Evolutionary conservation across 192 early-diverging fungal genomes (phyloP), one percentile per base, ranked within the genome.

Genomic region (Backusella circina): DNA sequence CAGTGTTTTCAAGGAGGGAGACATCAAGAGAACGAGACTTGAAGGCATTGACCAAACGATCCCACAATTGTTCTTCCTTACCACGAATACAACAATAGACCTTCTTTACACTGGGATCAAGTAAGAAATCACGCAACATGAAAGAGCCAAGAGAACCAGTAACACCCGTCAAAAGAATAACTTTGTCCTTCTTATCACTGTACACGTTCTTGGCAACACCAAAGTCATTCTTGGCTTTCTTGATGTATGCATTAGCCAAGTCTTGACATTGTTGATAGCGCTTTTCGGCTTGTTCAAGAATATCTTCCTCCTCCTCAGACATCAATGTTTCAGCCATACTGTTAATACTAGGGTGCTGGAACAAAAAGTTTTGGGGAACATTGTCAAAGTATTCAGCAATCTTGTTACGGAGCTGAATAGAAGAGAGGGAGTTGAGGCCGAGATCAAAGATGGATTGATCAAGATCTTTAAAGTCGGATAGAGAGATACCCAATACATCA

Each of bases 111-210:
- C 61, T 33, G 8, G 72, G 71, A n/a, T 67, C 65, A 47, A 71
- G 28, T 4, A 83, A 69, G 1, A 83, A 41, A 38, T 69, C 76
- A 6, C 65, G 23, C 37, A 83, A 16, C 15, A 77, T 21, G 28
- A 80, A 71, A 5, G 76, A 72, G 16, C 82, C 82, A 13, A 83
- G 44, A 21, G 78, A 76, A 6, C 82, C 82, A 28, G 78, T 83
- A 13, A 76, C 75, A 21, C 82, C 82, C 2, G 82, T 80, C 18
- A 80, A 23, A 41, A 83, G 36, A n/a, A 80, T 73, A 13, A 80
- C 78, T 32, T 70, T 36, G 13, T 70, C 76, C 31, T 72, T 18
- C 16, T 50, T 21, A 44, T 67, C 21, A 26, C 18, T 16, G 10
- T 38, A 68, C 18, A 21, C 5, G 30, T 21, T 28, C 2, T 54